A percentile compares a stretch with the other conserved stretches of the same genome.
phyloP scores from a whole-genome alignment of 2,329 filamentous ascomycete species.

The Aspergillus eucalypticola region DNA sequence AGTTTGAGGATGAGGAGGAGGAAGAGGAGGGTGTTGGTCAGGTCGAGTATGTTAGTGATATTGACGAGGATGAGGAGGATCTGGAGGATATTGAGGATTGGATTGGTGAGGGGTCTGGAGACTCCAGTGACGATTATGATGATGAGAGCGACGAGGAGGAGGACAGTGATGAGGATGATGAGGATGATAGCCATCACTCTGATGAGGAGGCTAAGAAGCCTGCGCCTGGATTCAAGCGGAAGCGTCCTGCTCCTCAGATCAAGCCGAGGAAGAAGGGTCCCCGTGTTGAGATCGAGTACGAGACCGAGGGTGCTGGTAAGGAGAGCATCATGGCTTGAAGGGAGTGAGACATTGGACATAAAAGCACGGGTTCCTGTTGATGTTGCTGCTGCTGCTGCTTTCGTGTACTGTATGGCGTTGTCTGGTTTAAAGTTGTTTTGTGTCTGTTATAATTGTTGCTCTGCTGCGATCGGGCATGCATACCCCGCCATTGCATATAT shows the following conservation, averaged over 20 bases:
- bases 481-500: conserved; percentile 39
- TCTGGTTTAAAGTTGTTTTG: conserved; percentile 21
- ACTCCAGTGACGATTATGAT: conserved; percentile 53
- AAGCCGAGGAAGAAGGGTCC: conserved; percentile 64
- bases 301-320: conserved; percentile 65
- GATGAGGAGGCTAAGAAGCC: conserved; percentile 53
- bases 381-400: conserved; percentile 3
- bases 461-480: conserved; percentile 35
- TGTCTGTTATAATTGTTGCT: conserved; percentile 10
- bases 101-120: conserved; percentile 70
- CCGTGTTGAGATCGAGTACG: conserved; percentile 75
- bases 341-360: conserved; percentile 1
- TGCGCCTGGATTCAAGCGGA: conserved; percentile 56
- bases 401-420: conserved; percentile 37
- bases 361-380: conserved; percentile 14
- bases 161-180: conserved; percentile 55
- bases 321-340: conserved; percentile 47
- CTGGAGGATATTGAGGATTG: conserved; percentile 97
- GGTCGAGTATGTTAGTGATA: conserved; percentile 90
- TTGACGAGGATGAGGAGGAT: conserved; percentile 75
- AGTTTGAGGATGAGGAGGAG: conserved; percentile 70
- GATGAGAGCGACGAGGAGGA: conserved; percentile 56
- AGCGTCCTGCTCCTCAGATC: conserved; percentile 53
- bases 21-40: conserved; percentile 72
- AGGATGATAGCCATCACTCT: conserved; percentile 33